Base-by-base conservation (phyloP, 805 yeast genomes). In the Metschnikowia chrysomelidarum region DNA sequence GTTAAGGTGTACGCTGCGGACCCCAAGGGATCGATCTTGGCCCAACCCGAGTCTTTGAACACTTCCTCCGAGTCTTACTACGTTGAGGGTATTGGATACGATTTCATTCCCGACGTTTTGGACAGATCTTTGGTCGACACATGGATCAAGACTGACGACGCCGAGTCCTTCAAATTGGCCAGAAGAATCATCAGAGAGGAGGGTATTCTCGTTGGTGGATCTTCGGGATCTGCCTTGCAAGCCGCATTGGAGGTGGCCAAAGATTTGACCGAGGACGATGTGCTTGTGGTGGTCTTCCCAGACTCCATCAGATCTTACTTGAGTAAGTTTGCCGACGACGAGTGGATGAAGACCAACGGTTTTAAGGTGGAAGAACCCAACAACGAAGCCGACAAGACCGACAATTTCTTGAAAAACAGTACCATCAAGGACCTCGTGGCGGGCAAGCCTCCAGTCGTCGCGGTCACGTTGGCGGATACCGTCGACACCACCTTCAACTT, bases 71-170 rank as follows among this genome's bases (percentile, higher is more conserved):
- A 73, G 30, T 57, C 71, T 7, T 86, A 86, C 63, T 74, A 84
- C 54, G 95, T 87, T 31, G 95, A 86, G 65, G 95, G 95, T 61
- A 86, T 86, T 48, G 95, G 95, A 48, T 86, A 86, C 60, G 95
- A 86, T 64, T 86, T 86, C 56, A 69, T 86, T 43, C 95, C 95
- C 32, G 84, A 84, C 34, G 95, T 83, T 14, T 72, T 86, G 57
- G 69, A 80, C 53, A 75, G 93, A 62, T 50, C 59, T 11, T 59
- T 63, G 33, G 81, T 86, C 17, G 93, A 86, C 59, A 64, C 70
- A 44, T 86, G 95, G 95, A 75, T 81, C 69, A 86, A 86, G 69
- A 85, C 94, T 27, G 88, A 83, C 47, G 95, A 86, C 57, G 73
- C 78, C 40, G 88, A 82, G 46, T 76, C 91, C 24, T 87, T 86